phyloP scores from a whole-genome alignment of 2,329 filamentous ascomycete genomes.

The Sarocladium oryzae region DNA sequence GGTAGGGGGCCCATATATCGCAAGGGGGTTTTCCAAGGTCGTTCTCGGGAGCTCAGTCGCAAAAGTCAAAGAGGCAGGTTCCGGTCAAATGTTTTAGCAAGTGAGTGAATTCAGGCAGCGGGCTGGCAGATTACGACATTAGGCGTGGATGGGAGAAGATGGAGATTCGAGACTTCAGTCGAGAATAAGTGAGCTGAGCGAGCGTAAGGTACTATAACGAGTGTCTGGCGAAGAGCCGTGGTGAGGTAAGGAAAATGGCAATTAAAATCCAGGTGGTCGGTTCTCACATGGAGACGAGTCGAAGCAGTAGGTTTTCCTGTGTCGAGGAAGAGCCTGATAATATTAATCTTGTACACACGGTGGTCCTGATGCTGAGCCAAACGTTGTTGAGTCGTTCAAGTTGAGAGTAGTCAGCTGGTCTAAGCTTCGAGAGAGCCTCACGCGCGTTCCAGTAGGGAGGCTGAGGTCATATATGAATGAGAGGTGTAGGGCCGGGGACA shows the following conservation, averaged over 20 bases:
- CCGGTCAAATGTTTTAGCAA: not conserved
- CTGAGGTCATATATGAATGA: constrained; percentile 9
- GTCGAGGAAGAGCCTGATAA: not conserved
- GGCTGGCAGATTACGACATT: not conserved
- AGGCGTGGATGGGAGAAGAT: not conserved
- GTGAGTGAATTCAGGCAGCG: not conserved
- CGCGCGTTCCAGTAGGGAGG: not conserved
- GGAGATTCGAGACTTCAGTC: not conserved
- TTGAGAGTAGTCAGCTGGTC: not conserved
- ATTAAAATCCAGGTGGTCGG: not conserved
- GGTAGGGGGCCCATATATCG: constrained; percentile 8
- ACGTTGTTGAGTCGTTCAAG: no score
- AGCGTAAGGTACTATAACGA: constrained; percentile 7
- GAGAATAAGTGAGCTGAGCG: not conserved
- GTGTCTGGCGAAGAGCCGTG: constrained; percentile 6
- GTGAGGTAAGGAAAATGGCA: constrained; percentile 2
- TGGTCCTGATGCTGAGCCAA: no score
- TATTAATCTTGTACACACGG: not conserved
- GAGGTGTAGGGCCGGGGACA: not conserved
- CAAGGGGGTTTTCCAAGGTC: constrained; percentile 3
- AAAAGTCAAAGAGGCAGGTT: not conserved
- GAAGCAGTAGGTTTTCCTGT: not conserved
- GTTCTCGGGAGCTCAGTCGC: not conserved
- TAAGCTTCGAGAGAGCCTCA: constrained; percentile 2
- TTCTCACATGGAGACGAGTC: constrained; percentile 3